Percentiles rank a stretch among this genome's conserved stretches.
Evolutionary conservation across 371 early-diverging fungal genomes (phyloP).

Genomic region (Mucor sp.): DNA sequence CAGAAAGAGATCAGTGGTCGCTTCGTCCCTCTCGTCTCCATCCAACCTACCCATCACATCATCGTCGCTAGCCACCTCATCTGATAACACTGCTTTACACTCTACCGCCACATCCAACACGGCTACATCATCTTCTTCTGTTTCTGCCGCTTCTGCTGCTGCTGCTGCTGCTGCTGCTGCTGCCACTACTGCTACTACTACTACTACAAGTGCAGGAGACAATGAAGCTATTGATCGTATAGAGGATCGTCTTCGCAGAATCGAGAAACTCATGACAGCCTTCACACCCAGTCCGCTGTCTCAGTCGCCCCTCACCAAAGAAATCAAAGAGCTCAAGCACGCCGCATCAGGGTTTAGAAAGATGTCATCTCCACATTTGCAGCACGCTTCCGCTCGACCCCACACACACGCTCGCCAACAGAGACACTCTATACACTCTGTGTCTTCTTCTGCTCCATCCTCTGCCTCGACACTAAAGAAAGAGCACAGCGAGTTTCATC

Average conservation of each 20-base stretch:
- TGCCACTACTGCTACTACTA: background rate
- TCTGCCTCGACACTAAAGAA: background rate
- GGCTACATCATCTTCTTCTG: background rate
- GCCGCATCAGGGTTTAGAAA: conserved; percentile 22
- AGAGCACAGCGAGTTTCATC: background rate
- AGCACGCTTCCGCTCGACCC: background rate
- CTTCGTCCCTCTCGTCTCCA: conserved; percentile 1
- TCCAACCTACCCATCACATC: conserved; percentile 5
- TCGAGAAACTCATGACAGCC: conserved; percentile 43
- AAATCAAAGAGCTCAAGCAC: conserved; percentile 17
- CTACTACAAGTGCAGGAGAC: conserved; percentile 6
- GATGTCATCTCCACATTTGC: conserved; percentile 30
- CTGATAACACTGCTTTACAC: background rate
- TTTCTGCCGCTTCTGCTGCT: too few species aligned
- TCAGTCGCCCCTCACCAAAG: conserved; percentile 15
- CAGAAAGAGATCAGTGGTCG: conserved; percentile 22
- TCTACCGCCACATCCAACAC: background rate
- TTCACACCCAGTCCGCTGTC: conserved; percentile 39
- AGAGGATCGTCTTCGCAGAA: conserved; percentile 41
- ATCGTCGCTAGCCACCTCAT: background rate
- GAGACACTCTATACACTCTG: conserved; percentile 27
- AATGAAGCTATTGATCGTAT: conserved; percentile 43
- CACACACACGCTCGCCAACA: conserved; percentile 15
- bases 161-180: too few species aligned
- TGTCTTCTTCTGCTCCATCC: conserved; percentile 3